Conservation (phyloP, 176 grass and related monocot genomes). For the Hyparrhenia diplandra region DNA sequence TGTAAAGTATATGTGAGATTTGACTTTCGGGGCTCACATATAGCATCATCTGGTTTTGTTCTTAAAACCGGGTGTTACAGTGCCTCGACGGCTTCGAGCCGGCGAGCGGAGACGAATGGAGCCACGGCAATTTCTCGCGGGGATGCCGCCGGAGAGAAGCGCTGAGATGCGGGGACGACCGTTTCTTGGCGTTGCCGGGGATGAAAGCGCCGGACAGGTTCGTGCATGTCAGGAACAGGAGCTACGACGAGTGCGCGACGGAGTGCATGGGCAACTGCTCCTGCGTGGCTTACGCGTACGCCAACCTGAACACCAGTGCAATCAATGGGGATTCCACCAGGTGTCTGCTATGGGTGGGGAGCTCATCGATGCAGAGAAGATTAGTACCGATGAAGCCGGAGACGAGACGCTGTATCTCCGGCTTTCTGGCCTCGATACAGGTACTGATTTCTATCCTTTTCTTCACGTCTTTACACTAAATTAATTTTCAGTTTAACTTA, state of each 20-base stretch:
- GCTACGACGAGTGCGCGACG: neutral
- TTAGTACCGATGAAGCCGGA: too few species aligned
- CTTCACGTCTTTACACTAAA: neutral
- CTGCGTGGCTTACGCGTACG: neutral
- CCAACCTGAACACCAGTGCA: neutral
- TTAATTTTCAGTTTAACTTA: neutral
- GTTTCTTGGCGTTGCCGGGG: neutral
- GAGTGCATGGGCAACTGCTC: conserved; percentile 44
- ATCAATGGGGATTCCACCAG: neutral
- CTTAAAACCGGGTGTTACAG: too few species aligned
- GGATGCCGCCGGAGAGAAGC: conserved; percentile 22
- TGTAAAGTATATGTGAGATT: too few species aligned
- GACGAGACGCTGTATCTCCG: too few species aligned
- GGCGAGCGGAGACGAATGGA: neutral
- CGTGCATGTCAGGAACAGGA: conserved; percentile 4
- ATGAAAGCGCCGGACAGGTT: conserved; percentile 2
- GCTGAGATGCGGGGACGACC: neutral
- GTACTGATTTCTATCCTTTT: neutral
- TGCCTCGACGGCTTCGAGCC: conserved; percentile 43
- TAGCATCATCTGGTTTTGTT: too few species aligned
- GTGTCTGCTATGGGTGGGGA: conserved; percentile 41
- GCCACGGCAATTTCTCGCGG: neutral
- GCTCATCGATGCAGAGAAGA: too few species aligned
- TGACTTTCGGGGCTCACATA: too few species aligned
- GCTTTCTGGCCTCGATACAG: too few species aligned